Evolutionary conservation across 352 stramenopile species (phyloP).

Genomic region (Globisporangium nunn): DNA sequence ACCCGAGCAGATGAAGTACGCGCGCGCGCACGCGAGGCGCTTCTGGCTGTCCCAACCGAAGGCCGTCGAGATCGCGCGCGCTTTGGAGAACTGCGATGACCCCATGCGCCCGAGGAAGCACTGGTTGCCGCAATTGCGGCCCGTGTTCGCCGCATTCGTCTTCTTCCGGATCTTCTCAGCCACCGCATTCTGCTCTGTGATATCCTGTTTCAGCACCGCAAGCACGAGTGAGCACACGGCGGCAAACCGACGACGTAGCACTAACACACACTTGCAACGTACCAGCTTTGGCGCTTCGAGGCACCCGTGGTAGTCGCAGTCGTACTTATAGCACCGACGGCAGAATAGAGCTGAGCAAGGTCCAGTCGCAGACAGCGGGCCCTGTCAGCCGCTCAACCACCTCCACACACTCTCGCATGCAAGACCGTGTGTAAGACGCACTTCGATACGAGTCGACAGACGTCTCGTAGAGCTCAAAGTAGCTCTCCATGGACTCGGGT

Average conservation of each 20-base stretch:
- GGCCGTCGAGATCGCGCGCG: slow-evolving; percentile 33
- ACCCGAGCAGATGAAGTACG: slow-evolving; percentile 60
- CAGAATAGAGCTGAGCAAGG: slow-evolving; percentile 58
- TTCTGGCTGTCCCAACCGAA: slow-evolving; percentile 43
- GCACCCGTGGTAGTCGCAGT: slow-evolving; percentile 80
- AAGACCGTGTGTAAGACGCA: slow-evolving; percentile 13
- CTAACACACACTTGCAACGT: background rate
- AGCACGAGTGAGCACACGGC: background rate
- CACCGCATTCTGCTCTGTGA: slow-evolving; percentile 60
- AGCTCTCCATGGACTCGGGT: slow-evolving; percentile 25
- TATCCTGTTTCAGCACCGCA: slow-evolving; percentile 20
- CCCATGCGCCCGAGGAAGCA: slow-evolving; percentile 60
- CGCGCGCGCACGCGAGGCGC: slow-evolving; percentile 43
- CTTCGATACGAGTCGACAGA: slow-evolving; percentile 60
- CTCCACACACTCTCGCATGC: background rate
- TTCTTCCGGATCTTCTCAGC: slow-evolving; percentile 33
- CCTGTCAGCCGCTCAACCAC: background rate
- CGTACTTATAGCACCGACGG: slow-evolving; percentile 75
- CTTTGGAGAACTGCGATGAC: slow-evolving; percentile 38
- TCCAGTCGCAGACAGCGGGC: background rate
- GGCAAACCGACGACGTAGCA: background rate
- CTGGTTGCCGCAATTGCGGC: slow-evolving; percentile 67
- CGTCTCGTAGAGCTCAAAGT: slow-evolving; percentile 52
- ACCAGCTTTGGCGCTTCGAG: slow-evolving; percentile 51
- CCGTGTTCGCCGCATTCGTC: slow-evolving; percentile 32